Evolutionary conservation across 768 basidiomycete species (phyloP).

Genomic region (Strobilomyces dryophilus): DNA sequence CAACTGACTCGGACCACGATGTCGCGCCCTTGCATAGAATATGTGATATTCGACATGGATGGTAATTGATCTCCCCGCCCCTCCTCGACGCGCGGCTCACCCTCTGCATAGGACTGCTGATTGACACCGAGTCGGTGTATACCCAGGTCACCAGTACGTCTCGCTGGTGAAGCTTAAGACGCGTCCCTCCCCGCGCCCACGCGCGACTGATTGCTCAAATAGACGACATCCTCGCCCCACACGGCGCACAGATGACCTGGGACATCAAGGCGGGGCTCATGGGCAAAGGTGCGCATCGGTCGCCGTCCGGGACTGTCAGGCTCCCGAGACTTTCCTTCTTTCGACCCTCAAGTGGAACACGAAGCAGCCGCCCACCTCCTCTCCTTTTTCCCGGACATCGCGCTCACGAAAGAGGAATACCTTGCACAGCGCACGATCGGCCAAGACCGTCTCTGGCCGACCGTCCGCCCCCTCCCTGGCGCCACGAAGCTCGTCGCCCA

Average conservation of each 20-base stretch:
- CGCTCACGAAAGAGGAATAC: slow-evolving; percentile 60
- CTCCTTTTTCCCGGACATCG: slow-evolving; percentile 72
- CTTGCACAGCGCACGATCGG: slow-evolving; percentile 48
- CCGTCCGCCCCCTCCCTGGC: slow-evolving; percentile 71
- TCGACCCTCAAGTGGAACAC: slow-evolving; percentile 48
- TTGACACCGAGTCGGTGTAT: slow-evolving; percentile 75
- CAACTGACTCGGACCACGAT: too few relatives aligned
- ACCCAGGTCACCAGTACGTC: slow-evolving; percentile 72
- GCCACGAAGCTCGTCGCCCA: slow-evolving; percentile 64
- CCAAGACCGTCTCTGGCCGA: slow-evolving; percentile 67
- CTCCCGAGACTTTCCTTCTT: too few relatives aligned
- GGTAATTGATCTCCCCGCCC: slow-evolving; percentile 35
- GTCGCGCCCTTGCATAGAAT: slow-evolving; percentile 39
- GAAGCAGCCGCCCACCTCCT: slow-evolving; percentile 64
- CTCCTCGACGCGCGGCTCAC: neutral
- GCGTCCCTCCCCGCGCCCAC: neutral
- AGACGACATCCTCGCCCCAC: slow-evolving; percentile 70
- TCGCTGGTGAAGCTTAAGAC: neutral
- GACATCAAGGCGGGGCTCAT: slow-evolving; percentile 86
- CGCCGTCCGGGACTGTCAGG: neutral
- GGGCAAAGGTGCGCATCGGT: slow-evolving; percentile 62
- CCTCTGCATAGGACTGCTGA: slow-evolving; percentile 53
- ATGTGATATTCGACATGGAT: slow-evolving; percentile 73
- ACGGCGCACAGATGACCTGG: slow-evolving; percentile 81
- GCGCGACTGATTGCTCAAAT: slow-evolving; percentile 3